Percentiles rank a stretch among this genome's conserved stretches.
Conservation (phyloP, 2,329 filamentous ascomycete species). For the Sclerotinia spermophila region DNA sequence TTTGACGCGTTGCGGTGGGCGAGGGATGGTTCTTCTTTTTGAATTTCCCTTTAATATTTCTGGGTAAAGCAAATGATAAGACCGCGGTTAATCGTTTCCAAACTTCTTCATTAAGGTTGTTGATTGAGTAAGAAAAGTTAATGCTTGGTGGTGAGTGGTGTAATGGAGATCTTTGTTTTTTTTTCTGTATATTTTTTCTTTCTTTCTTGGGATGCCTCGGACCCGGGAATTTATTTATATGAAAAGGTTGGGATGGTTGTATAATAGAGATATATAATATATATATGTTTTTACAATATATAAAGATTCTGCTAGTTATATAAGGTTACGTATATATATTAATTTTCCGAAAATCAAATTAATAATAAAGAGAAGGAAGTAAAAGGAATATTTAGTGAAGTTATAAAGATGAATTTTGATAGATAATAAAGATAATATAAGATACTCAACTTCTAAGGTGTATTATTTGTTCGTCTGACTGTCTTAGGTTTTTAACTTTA, state of each 20-base stretch:
- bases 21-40: not conserved
- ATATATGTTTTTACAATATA: no score
- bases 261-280: not conserved
- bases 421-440: no score
- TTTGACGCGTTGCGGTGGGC: conserved; percentile 4
- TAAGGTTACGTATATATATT: no score
- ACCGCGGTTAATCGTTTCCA: not conserved
- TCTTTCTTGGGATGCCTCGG: not conserved
- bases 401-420: no score
- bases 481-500: no score
- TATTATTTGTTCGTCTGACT: no score
- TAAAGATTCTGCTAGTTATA: conserved; percentile 4
- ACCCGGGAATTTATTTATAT: not conserved
- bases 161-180: not conserved
- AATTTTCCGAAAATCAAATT: not conserved
- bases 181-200: no score
- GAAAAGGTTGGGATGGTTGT: not conserved
- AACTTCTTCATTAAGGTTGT: no score
- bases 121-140: not conserved
- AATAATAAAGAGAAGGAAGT: not conserved
- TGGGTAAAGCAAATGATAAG: not conserved
- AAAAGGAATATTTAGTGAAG: no score
- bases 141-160: not conserved
- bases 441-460: no score
- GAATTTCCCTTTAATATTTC: not conserved